Base-by-base conservation (phyloP, 768 basidiomycete genomes). In the Fomitopsis serialis region DNA sequence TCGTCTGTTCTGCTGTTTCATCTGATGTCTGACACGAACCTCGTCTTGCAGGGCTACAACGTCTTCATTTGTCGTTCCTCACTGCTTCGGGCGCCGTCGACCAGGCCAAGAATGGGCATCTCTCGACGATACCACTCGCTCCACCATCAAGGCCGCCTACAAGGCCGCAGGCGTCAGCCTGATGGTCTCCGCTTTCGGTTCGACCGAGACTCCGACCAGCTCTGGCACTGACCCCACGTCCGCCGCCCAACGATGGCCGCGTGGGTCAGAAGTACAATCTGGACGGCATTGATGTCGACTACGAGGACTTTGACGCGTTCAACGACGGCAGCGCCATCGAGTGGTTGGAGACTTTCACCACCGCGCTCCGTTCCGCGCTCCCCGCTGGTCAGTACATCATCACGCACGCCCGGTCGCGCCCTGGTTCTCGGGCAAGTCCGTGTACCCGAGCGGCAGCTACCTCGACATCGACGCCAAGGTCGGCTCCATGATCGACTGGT, bases 251-350 rank as follows among this genome's bases (percentile, higher is more conserved):
- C 76, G 1, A 74, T 89, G 65, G 85, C 86, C 0, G 76, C 76
- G 12, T 89, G 75, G 72, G 86, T 88, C 80, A 77, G 54, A 58
- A 74, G 55, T 78, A 70, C 80, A 59, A 72, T 45, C 68, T 89
- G 17, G 86, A 88, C 59, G 87, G 87, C 45, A 78, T 87, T 23
- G 86, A 88, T 62, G 81, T 90, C 34, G 86, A 89, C 65, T 89
- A 87, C 60, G 86, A 84, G 79, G 66, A 68, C 54, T 65, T 66
- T 47, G 58, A 54, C 43, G 66, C 67, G 2, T 60, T 68, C 40
- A 61, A 69, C 57, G 45, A 53, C 22, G 71, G 77, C 56, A 66
- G 66, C 17, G 61, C 35, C 22, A 67, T 62, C 11, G 60, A 77
- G 22, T 83, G 81, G 81, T 65, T 83, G 22, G 74, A 74, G 24